These are phyloP conservation scores for Zygotorulaspora sp. DNA, from an alignment of 805 yeast genomes.

Conservation along the genomic window DNA sequence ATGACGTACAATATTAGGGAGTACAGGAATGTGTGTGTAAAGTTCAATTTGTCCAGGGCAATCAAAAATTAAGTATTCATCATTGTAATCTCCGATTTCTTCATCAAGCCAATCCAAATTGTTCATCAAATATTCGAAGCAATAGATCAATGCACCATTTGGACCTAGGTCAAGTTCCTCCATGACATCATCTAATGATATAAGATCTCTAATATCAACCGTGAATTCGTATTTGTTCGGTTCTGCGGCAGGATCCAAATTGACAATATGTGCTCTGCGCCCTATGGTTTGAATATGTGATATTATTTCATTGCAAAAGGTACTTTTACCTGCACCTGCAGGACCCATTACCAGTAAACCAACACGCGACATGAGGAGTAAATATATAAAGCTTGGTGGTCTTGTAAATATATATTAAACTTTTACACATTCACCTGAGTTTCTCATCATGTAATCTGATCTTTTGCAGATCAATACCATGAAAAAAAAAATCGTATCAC, in stretches of 20 bases:
- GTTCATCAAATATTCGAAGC: constrained; percentile 84
- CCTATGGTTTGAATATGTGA: constrained; percentile 87
- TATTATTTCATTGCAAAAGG: constrained; percentile 85
- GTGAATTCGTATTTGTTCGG: constrained; percentile 88
- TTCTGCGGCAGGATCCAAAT: constrained; percentile 96
- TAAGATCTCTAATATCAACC: constrained; percentile 85
- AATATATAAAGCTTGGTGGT: too few species aligned
- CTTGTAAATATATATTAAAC: too few species aligned
- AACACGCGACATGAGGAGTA: constrained; percentile 97
- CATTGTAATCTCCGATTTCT: constrained; percentile 92
- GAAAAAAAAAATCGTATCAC: neutral
- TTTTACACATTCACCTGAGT: too few species aligned
- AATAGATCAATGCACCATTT: constrained; percentile 88
- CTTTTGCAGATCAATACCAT: too few species aligned
- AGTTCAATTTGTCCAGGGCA: constrained; percentile 97
- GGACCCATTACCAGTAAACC: constrained; percentile 95
- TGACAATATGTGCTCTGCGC: constrained; percentile 89
- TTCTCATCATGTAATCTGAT: too few species aligned
- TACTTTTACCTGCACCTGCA: constrained; percentile 95
- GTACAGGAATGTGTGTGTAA: constrained; percentile 88
- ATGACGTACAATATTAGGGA: constrained; percentile 86
- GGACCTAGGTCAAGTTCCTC: constrained; percentile 93
- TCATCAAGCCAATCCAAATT: constrained; percentile 97
- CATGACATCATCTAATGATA: constrained; percentile 89
- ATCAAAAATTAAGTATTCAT: constrained; percentile 89